phyloP scores from a whole-genome alignment of 176 grass and related monocot species.

The Raddia distichophylla region DNA sequence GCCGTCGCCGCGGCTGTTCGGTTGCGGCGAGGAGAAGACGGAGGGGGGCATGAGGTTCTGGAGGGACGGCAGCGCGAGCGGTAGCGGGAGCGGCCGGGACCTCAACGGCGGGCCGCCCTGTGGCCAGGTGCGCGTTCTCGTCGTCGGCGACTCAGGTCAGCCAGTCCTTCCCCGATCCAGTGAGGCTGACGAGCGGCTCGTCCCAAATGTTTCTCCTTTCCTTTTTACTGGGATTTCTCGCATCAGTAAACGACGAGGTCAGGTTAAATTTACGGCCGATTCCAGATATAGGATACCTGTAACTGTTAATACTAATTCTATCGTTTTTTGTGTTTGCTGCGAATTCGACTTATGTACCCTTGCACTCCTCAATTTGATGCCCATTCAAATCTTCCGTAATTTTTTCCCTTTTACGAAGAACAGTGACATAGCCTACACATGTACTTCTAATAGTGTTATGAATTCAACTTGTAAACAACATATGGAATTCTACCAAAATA shows the following conservation, averaged over 20 bases:
- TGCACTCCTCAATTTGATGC: neutral
- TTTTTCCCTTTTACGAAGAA: neutral
- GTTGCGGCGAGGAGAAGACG: neutral
- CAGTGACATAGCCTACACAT: neutral
- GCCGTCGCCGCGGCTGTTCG: constrained; percentile 26
- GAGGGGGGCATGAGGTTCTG: constrained; percentile 56
- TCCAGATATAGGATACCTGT: constrained; percentile 6
- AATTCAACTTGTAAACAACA: neutral
- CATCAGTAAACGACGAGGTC: neutral
- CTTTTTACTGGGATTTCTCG: neutral
- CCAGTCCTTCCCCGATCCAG: neutral
- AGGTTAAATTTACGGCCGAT: neutral
- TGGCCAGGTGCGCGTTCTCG: constrained; percentile 76
- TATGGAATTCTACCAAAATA: neutral
- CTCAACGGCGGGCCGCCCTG: constrained; percentile 60
- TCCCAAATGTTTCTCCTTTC: neutral
- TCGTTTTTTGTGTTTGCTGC: neutral
- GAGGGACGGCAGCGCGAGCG: constrained; percentile 51
- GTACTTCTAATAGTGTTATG: neutral
- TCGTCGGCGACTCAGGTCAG: constrained; percentile 83
- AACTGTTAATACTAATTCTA: constrained; percentile 7
- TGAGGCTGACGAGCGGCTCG: neutral
- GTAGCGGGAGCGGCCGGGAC: constrained; percentile 41
- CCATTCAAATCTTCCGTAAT: neutral
- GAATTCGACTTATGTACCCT: neutral